Evolutionary conservation across 495 filamentous ascomycete species (phyloP), one percentile per base, ranked within the genome.

Genomic region (Penicillium ucsense): DNA sequence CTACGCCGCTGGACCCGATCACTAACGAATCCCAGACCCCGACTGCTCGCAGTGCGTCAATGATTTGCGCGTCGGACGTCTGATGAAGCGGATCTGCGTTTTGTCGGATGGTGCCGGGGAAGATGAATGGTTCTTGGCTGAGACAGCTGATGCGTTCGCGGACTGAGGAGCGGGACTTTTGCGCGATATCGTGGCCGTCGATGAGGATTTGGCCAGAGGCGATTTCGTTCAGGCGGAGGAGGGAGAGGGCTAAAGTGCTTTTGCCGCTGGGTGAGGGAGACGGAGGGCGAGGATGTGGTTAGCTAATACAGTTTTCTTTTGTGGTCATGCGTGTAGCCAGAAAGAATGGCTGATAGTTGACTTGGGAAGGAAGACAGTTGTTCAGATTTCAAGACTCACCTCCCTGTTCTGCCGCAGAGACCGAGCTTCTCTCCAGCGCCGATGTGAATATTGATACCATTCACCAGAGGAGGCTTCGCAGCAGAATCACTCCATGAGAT

Each of bases 401-500:
- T 65, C 55, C 62, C 62, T n/a, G 60, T 57, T 31, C 59, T 48
- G 12, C 63, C 63, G 45, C 63, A 63, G 8, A 81, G 68, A n/a
- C 66, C 72, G 37, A 80, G 53, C 43, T 79, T 78, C 51, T 80
- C 58, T 3, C 76, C 78, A 1, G 73, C 61, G 4, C 52, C 45
- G 40, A 82, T 68, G 7, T 54, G 50, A 1, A 80, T 53, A 10
- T 61, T 66, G 11, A 80, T 52, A 35, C 68, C 51, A n/a, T 64
- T 49, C 8, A 81, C 56, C 9, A 70, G 62, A 3, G 52, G 62
- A 3, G 52, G 52, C 11, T 58, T 47, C 11, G 62, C 88, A 84
- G 46, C 72, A 56, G 41, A 86, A 71, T 54, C 88, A 89, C 42
- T 84, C 67, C 7, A 90, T 86, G 46, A 78, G 77, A 67, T 94